phyloP scores from a whole-genome alignment of 2,329 filamentous ascomycete genomes.

The Ascochyta clinopodiicola region DNA sequence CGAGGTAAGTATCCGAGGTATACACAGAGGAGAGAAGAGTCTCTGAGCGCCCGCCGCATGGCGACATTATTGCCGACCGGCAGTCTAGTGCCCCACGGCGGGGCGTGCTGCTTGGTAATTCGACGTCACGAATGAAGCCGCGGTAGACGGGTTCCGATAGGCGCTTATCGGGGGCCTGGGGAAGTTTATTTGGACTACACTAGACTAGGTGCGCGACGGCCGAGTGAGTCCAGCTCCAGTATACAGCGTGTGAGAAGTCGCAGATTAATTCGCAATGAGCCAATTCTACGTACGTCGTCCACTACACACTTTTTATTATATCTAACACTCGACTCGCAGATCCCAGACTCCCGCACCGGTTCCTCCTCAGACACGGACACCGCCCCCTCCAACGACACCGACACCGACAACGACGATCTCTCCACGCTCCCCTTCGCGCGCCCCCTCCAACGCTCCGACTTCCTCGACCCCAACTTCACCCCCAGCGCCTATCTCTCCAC shows the following conservation, averaged over 20 bases:
- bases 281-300: slow-evolving; percentile 54
- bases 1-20: not conserved
- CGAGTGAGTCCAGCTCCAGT: not conserved
- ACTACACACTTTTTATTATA: not conserved
- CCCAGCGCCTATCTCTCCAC: slow-evolving; percentile 83
- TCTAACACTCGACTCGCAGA: slow-evolving; percentile 9
- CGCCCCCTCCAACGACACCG: slow-evolving; percentile 51
- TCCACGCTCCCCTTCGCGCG: slow-evolving; percentile 83
- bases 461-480: slow-evolving; percentile 77
- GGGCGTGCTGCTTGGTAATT: slow-evolving; percentile 18
- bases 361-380: slow-evolving; percentile 1
- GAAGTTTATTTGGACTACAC: slow-evolving; percentile 7
- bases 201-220: not conserved
- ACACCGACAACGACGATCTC: slow-evolving; percentile 63
- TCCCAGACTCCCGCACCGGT: slow-evolving; percentile 22
- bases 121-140: slow-evolving; percentile 12
- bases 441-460: slow-evolving; percentile 82
- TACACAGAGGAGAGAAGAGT: not conserved
- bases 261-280: slow-evolving; percentile 50
- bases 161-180: slow-evolving; percentile 3
- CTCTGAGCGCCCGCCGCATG: not conserved
- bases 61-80: slow-evolving; percentile 10
- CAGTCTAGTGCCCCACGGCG: slow-evolving; percentile 17
- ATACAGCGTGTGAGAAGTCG: too few species aligned
- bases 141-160: not conserved